phyloP scores from a whole-genome alignment of 306 rosid species.

The Vigna angularis region DNA sequence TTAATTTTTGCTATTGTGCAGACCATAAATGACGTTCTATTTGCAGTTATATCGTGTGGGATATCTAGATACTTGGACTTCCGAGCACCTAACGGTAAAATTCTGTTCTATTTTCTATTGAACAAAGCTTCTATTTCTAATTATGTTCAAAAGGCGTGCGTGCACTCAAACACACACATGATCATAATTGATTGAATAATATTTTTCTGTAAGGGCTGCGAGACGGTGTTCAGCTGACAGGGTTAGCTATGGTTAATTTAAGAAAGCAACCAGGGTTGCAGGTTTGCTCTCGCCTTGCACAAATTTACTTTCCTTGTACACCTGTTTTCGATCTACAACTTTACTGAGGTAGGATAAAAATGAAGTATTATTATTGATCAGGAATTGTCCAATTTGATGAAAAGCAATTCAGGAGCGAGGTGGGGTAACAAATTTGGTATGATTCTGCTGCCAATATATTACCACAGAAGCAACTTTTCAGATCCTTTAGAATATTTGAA shows the following conservation, averaged over 20 bases:
- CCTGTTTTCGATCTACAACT: background rate
- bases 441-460: slow-evolving; percentile 72
- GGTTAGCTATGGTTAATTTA: slow-evolving; percentile 83
- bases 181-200: background rate
- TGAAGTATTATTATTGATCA: slow-evolving; percentile 40
- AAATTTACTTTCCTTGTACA: background rate
- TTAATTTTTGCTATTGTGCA: slow-evolving; percentile 50
- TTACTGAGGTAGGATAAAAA: slow-evolving; percentile 28
- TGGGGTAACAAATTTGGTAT: slow-evolving; percentile 92
- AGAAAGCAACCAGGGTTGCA: slow-evolving; percentile 77
- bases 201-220: slow-evolving; percentile 56
- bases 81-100: slow-evolving; percentile 71
- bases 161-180: background rate
- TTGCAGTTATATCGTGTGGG: slow-evolving; percentile 79
- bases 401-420: slow-evolving; percentile 61
- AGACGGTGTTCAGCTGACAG: slow-evolving; percentile 80
- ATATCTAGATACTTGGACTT: slow-evolving; percentile 76
- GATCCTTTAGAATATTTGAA: slow-evolving; percentile 64
- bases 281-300: slow-evolving; percentile 48
- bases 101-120: background rate
- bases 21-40: slow-evolving; percentile 91
- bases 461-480: slow-evolving; percentile 47
- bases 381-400: slow-evolving; percentile 75
- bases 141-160: background rate
- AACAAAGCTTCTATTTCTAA: background rate